These are phyloP conservation scores for Aspergillus tubingensis DNA, from an alignment of 2,329 filamentous ascomycete species.

Conservation along the genomic window DNA sequence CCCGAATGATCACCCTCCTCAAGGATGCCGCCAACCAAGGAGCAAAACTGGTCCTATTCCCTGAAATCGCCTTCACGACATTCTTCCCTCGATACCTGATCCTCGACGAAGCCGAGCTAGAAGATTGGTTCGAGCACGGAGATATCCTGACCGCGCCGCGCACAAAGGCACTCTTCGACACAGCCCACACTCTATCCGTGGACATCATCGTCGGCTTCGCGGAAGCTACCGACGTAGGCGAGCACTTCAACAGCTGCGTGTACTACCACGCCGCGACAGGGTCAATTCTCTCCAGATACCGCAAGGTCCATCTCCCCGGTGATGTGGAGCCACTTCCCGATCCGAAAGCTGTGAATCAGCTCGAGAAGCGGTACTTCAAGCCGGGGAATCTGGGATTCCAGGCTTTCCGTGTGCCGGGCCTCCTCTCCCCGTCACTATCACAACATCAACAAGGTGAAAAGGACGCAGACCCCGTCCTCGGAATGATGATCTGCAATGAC, in stretches of 20 bases:
- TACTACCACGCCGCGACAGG: conserved; percentile 52
- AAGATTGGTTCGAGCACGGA: conserved; percentile 55
- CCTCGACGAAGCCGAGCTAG: conserved; percentile 46
- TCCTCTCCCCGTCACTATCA: conserved; percentile 35
- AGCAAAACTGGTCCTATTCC: neutral
- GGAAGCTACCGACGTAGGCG: conserved; percentile 49
- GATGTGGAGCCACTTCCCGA: conserved; percentile 54
- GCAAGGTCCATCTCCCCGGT: conserved; percentile 59
- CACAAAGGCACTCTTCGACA: conserved; percentile 52
- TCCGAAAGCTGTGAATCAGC: conserved; percentile 54
- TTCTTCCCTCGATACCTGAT: neutral
- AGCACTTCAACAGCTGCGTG: conserved; percentile 54
- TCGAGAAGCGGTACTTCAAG: conserved; percentile 59
- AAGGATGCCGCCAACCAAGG: neutral
- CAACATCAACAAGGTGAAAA: conserved; percentile 25
- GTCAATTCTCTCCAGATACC: conserved; percentile 54
- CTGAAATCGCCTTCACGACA: neutral
- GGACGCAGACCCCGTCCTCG: conserved; percentile 51
- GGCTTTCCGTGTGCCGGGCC: conserved; percentile 54
- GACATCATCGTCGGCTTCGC: conserved; percentile 58
- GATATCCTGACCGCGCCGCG: conserved; percentile 45
- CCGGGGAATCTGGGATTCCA: conserved; percentile 57
- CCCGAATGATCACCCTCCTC: neutral
- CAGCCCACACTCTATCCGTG: conserved; percentile 49
- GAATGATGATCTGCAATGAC: conserved; percentile 61